Evolutionary conservation across 1,284 basidiomycete genomes (phyloP), one percentile per base, ranked within the genome.

Genomic region (Phlebopus sp.): DNA sequence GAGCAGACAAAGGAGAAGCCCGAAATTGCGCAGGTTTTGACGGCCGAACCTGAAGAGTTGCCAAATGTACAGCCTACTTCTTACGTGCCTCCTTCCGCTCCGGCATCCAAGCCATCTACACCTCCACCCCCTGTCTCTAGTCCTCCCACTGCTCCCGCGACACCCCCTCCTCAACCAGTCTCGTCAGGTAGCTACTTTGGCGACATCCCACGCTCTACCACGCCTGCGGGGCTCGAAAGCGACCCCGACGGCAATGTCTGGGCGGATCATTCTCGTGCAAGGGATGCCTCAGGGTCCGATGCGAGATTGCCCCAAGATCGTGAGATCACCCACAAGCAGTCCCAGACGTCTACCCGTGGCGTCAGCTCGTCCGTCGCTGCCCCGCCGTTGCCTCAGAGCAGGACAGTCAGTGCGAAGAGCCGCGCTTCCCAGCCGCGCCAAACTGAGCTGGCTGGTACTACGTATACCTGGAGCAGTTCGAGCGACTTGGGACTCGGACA

Each of bases 391-490:
- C 30, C 31, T 23, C 57, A 52, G 31, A 64, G 65, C 41, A 52
- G 53, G 31, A 54, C 50, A 18, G 31, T 41, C 7, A 66, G 66
- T 39, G 39, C 57, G 40, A 67, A 55, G 1, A 65, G 63, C 17
- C 58, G 54, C 0, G 6, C 52, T 10, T 39, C 63, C 30, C 58
- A 54, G 21, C 13, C 56, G 1, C 65, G 64, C 11, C 62, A 69
- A 47, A 65, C 53, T 9, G 65, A 68, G 34, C 29, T 66, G 3
- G 60, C 60, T 14, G 64, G 56, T 17, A 55, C 62, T 15, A 69
- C 60, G 21, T 66, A 60, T 43, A 69, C 67, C 0, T 68, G 59
- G 55, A 66, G 56, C 31, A 60, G 49, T 37, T 52, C 58, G 19
- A 62, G 51, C 31, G 56, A 62, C 1, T 46, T 64, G 35, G 62